Conservation (phyloP, 2,329 filamentous ascomycete species). For the Lasiodiplodia gonubiensis region DNA sequence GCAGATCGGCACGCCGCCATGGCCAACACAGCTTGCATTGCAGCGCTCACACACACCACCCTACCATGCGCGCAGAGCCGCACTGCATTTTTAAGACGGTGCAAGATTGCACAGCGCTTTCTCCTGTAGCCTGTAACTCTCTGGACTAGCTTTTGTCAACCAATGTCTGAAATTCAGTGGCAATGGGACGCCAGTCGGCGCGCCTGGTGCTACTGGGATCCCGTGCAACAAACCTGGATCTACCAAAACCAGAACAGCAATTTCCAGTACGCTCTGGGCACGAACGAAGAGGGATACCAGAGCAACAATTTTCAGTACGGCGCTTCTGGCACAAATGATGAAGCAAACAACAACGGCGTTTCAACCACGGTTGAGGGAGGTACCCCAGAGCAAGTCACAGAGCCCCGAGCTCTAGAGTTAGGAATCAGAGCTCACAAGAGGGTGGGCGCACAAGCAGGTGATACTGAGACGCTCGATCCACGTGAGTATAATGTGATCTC, state of each 20-base stretch:
- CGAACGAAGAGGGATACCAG: not conserved
- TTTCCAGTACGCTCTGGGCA: not conserved
- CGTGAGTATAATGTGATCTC: not conserved
- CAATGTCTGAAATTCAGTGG: not conserved
- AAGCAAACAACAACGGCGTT: not conserved
- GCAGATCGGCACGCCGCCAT: not conserved
- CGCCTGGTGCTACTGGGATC: slow-evolving; percentile 5
- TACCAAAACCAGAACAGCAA: not conserved
- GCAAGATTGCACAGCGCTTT: not conserved
- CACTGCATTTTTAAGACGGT: not conserved
- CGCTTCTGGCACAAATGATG: no score
- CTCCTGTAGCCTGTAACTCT: not conserved
- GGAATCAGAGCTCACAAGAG: slow-evolving; percentile 19
- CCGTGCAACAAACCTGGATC: not conserved
- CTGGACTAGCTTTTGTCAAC: not conserved
- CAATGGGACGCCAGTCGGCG: not conserved
- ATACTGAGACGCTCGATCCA: slow-evolving; percentile 17
- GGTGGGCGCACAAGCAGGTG: slow-evolving; percentile 1
- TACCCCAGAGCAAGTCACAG: slow-evolving; percentile 10
- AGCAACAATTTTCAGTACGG: no score
- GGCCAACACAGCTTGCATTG: no score
- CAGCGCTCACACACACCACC: no score
- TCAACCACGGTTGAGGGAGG: not conserved
- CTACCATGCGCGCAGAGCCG: slow-evolving; percentile 9
- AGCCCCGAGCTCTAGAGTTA: not conserved